phyloP scores from a whole-genome alignment of 176 grass and related monocot species.

The Eremochloa ophiuroides region DNA sequence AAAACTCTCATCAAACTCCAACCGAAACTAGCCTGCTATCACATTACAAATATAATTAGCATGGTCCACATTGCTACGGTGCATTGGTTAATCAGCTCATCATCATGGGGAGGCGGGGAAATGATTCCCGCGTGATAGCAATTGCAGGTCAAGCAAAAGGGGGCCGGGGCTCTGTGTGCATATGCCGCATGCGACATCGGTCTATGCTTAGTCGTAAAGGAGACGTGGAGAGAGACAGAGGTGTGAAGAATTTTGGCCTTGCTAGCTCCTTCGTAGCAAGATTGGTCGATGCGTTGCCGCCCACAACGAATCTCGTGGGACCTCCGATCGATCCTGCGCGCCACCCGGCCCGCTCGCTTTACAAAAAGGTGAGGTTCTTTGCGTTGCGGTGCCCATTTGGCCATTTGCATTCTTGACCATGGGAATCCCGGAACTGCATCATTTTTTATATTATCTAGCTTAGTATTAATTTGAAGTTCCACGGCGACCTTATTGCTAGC shows the following conservation, averaged over 20 bases:
- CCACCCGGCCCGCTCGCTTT: conserved; percentile 24
- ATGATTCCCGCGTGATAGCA: conserved; percentile 22
- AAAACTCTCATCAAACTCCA: too few relatives aligned
- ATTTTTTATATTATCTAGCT: background rate
- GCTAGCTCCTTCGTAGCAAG: too few relatives aligned
- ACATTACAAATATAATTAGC: too few relatives aligned
- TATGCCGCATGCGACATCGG: background rate
- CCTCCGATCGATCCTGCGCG: background rate
- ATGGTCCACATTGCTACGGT: background rate
- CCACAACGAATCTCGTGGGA: conserved; percentile 16
- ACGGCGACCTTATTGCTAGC: background rate
- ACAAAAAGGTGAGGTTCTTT: conserved; percentile 31
- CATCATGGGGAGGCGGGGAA: background rate
- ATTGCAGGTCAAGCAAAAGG: conserved; percentile 21
- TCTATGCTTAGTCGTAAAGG: background rate
- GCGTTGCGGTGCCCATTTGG: too few relatives aligned
- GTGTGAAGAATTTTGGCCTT: background rate
- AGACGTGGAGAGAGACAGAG: background rate
- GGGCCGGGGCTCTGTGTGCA: background rate
- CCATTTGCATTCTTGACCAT: conserved; percentile 13
- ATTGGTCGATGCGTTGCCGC: too few relatives aligned
- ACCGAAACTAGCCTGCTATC: too few relatives aligned
- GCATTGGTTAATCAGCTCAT: background rate
- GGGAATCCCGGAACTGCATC: conserved; percentile 5
- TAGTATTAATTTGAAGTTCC: background rate